Base-by-base conservation (phyloP, 345 rosid species). In the Acer saccharum region DNA sequence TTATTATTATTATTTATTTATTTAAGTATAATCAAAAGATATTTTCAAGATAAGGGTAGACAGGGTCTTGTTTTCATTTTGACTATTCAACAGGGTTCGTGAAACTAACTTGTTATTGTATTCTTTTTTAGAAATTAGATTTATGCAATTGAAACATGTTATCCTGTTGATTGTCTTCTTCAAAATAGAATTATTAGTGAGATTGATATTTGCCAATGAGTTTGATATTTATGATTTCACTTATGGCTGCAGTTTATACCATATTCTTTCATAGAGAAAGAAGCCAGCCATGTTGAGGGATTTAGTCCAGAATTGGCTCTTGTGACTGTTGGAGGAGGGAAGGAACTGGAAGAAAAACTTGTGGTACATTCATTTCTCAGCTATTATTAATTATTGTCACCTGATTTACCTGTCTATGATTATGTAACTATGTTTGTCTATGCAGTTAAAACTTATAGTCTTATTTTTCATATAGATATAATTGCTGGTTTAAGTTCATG, bases 281-380 rank as follows among this genome's bases (percentile, higher is more conserved):
- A 95, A 91, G 97, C 98, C 84, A 91, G 94, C 81, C 98, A 92
- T 58, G 95, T 92, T 13, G 99, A 95, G 78, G 99, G 98, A 8
- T 95, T 95, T 77, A 93, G 97, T 81, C 98, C 98, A 5, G 99
- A 93, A 62, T 80, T 95, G 75, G 98, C 99, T 21, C 82, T 95
- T 39, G 98, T 95, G 21, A 93, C 98, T 4, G 84, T 95, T 62
- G 96, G 97, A 39, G 99, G 98, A 6, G 98, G 99, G 21, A 90
- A 95, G 75, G 98, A 95, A 61, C 96, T 95, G 14, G 95, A 95
- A 85, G 98, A 95, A 86, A 95, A 93, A 85, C 99, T 95, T 81
- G 98, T 93, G 97, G 98, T 93, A 87, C 71, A 65, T 76, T 73
- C 76, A 71, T 81, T 80, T 18, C 54, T 78, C 4, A 50, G 77